Conservation (phyloP, 345 rosid genomes). For the Eucalyptus urophylla region DNA sequence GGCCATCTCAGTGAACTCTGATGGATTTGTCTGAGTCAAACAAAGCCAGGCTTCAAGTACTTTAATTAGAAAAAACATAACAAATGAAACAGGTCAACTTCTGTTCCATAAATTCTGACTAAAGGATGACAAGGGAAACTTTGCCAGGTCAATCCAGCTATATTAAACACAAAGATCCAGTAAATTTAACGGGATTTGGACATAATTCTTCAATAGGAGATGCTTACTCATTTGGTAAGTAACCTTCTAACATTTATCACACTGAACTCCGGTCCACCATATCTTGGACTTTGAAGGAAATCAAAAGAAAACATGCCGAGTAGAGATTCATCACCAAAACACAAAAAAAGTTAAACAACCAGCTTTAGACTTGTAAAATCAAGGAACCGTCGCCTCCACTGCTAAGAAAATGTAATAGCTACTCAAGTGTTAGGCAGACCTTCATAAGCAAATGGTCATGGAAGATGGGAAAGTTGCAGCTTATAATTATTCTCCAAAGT, state of each 20-base stretch:
- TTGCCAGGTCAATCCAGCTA: not conserved
- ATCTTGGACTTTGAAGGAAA: not conserved
- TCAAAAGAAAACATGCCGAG: not conserved
- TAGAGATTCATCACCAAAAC: not conserved
- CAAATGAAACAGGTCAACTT: not conserved
- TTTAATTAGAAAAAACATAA: not conserved
- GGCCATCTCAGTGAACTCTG: slow-evolving; percentile 81
- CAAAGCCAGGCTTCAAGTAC: not conserved
- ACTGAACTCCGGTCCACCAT: not conserved
- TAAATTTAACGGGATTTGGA: not conserved
- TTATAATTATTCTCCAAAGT: not conserved
- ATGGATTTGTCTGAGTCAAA: slow-evolving; percentile 28
- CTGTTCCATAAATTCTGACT: not conserved
- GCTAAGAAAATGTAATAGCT: not conserved
- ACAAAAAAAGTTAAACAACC: not conserved
- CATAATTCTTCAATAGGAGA: not conserved
- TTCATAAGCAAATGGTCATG: not conserved
- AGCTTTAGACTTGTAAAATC: not conserved
- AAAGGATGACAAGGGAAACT: not conserved
- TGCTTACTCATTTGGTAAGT: not conserved
- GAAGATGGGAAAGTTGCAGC: not conserved
- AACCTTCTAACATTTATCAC: not conserved
- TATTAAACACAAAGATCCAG: not conserved
- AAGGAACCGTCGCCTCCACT: not conserved
- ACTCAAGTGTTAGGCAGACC: not conserved